These are phyloP conservation scores for Gardenia jasminoides DNA, from an alignment of 257 asterid species.

Conservation along the genomic window DNA sequence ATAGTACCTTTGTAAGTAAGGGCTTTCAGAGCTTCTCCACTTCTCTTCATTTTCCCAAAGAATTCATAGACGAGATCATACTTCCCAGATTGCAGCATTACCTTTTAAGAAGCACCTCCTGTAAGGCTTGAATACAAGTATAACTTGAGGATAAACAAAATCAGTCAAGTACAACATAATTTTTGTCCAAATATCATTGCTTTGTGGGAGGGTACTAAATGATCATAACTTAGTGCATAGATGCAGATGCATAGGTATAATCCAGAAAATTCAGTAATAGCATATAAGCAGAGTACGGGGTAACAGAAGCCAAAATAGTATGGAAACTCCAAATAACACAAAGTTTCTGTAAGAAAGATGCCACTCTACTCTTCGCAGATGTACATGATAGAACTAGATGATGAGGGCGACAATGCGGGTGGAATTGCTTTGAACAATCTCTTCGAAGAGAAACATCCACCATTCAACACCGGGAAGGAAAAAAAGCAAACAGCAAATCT, in stretches of 20 bases:
- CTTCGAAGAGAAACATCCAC: neutral
- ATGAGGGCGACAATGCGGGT: neutral
- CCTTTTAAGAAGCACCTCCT: conserved; percentile 54
- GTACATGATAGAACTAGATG: neutral
- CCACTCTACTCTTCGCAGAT: neutral
- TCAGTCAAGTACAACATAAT: neutral
- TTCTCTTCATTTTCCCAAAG: conserved; percentile 79
- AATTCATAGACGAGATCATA: conserved; percentile 64
- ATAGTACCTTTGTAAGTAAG: conserved; percentile 80
- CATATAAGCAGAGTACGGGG: neutral
- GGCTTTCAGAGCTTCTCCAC: conserved; percentile 73
- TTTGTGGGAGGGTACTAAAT: neutral
- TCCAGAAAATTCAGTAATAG: neutral
- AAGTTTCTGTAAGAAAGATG: neutral
- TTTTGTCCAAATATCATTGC: neutral
- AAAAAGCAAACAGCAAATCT: neutral
- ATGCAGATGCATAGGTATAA: neutral
- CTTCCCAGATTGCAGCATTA: conserved; percentile 85
- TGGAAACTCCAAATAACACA: neutral
- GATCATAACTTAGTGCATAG: neutral
- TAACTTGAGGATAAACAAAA: conserved; percentile 17
- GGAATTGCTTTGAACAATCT: conserved; percentile 5
- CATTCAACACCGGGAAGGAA: neutral
- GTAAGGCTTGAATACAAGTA: conserved; percentile 28
- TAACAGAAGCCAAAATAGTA: neutral